These are phyloP conservation scores for Neurospora crassa DNA, from an alignment of 2,329 filamentous ascomycete genomes.

Conservation along the genomic window DNA sequence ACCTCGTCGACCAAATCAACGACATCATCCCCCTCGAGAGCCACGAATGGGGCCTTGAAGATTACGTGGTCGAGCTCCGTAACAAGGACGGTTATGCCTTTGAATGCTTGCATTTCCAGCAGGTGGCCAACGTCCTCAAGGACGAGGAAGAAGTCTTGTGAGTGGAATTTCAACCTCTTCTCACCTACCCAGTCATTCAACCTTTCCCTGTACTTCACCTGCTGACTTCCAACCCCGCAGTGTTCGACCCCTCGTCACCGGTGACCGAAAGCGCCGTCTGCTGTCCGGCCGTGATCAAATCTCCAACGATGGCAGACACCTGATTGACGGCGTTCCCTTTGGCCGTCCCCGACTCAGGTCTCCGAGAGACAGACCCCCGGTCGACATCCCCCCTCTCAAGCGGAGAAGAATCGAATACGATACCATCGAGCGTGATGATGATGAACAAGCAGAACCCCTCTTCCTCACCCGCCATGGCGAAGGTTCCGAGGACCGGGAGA, in stretches of 20 bases:
- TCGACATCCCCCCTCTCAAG: conserved; percentile 68
- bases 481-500: conserved; percentile 18
- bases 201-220: background rate
- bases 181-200: conserved; percentile 2
- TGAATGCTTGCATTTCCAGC: conserved; percentile 81
- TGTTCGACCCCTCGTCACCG: conserved; percentile 66
- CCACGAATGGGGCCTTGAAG: conserved; percentile 74
- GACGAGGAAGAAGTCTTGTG: conserved; percentile 79
- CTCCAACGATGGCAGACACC: conserved; percentile 63
- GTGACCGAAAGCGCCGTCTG: conserved; percentile 63
- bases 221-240: conserved; percentile 29
- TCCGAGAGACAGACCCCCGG: conserved; percentile 50
- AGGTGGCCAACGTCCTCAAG: conserved; percentile 58
- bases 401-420: conserved; percentile 42
- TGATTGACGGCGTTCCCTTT: conserved; percentile 80
- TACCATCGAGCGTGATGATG: conserved; percentile 27
- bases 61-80: conserved; percentile 73
- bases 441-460: conserved; percentile 20
- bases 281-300: conserved; percentile 77
- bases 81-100: conserved; percentile 50
- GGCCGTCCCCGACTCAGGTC: conserved; percentile 60
- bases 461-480: conserved; percentile 24
- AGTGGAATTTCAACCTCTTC: conserved; percentile 22
- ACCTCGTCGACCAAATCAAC: conserved; percentile 71
- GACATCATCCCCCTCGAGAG: conserved; percentile 73